Percentiles rank a stretch among this genome's conserved stretches.
phyloP scores from a whole-genome alignment of 139 green algal genomes.

The Tetraselmis striata region DNA sequence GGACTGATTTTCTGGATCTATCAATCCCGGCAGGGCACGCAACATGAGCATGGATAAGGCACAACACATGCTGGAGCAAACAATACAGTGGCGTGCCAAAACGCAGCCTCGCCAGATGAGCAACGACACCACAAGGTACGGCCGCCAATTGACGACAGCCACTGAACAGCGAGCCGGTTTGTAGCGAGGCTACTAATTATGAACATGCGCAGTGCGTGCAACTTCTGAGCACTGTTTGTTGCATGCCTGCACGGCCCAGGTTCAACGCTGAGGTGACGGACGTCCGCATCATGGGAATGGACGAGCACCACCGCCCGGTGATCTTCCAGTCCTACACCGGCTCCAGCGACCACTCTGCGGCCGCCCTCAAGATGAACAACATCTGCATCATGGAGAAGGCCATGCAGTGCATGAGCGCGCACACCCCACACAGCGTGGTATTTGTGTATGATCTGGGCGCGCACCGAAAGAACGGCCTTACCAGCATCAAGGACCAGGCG shows the following conservation, averaged over 20 bases:
- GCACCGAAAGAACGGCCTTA: neutral
- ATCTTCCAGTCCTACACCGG: neutral
- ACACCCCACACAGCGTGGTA: neutral
- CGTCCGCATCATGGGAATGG: neutral
- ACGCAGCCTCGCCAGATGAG: neutral
- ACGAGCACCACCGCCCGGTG: neutral
- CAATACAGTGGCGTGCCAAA: neutral
- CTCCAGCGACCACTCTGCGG: neutral
- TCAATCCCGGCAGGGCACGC: too few relatives aligned
- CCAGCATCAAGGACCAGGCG: neutral
- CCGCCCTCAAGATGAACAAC: neutral
- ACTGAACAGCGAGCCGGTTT: too few relatives aligned
- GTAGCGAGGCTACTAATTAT: too few relatives aligned
- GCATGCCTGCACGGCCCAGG: too few relatives aligned
- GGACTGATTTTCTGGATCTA: too few relatives aligned
- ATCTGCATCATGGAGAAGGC: neutral
- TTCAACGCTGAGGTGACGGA: neutral
- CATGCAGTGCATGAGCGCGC: neutral
- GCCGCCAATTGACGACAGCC: too few relatives aligned
- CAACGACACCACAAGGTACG: neutral
- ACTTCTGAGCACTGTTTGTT: too few relatives aligned
- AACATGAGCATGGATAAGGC: neutral
- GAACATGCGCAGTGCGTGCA: too few relatives aligned
- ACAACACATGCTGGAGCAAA: neutral
- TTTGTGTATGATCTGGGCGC: neutral